Evolutionary conservation across 2,329 filamentous ascomycete genomes (phyloP).

Genomic region (Microdochium nivale): DNA sequence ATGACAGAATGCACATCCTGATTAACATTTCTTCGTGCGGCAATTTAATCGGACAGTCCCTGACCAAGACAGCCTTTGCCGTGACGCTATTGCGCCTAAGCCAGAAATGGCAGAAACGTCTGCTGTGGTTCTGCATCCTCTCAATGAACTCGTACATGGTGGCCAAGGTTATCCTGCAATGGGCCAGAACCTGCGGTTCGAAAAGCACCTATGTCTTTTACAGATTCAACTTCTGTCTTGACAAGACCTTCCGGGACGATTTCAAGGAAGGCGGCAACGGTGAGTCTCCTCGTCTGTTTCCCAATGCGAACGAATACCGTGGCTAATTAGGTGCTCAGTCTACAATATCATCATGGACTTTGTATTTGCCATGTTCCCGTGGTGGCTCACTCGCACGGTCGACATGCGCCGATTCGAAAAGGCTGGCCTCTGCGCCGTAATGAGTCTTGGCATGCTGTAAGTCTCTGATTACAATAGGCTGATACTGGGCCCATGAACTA

Average conservation of each 20-base stretch:
- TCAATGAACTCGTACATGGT: slow-evolving; percentile 39
- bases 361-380: slow-evolving; percentile 37
- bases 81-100: slow-evolving; percentile 31
- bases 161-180: slow-evolving; percentile 38
- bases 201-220: slow-evolving; percentile 35
- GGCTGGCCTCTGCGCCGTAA: slow-evolving; percentile 36
- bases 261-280: slow-evolving; percentile 42
- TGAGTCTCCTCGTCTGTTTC: slow-evolving; percentile 14
- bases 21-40: slow-evolving; percentile 33
- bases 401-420: slow-evolving; percentile 39
- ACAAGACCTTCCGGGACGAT: slow-evolving; percentile 24
- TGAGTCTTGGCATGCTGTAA: slow-evolving; percentile 39
- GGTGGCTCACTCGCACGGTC: slow-evolving; percentile 37
- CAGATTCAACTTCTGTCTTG: slow-evolving; percentile 35
- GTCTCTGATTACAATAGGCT: background rate
- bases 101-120: slow-evolving; percentile 29
- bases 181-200: slow-evolving; percentile 35
- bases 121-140: slow-evolving; percentile 40
- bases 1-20: slow-evolving; percentile 42
- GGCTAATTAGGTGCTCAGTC: slow-evolving; percentile 20
- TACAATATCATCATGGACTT: slow-evolving; percentile 47
- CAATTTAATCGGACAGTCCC: slow-evolving; percentile 25
- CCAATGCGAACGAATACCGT: background rate
- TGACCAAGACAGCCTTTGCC: slow-evolving; percentile 27
- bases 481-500: background rate